Evolutionary conservation across 805 yeast genomes (phyloP), one percentile per base, ranked within the genome.

Genomic region (Nakazawaea pomicola): DNA sequence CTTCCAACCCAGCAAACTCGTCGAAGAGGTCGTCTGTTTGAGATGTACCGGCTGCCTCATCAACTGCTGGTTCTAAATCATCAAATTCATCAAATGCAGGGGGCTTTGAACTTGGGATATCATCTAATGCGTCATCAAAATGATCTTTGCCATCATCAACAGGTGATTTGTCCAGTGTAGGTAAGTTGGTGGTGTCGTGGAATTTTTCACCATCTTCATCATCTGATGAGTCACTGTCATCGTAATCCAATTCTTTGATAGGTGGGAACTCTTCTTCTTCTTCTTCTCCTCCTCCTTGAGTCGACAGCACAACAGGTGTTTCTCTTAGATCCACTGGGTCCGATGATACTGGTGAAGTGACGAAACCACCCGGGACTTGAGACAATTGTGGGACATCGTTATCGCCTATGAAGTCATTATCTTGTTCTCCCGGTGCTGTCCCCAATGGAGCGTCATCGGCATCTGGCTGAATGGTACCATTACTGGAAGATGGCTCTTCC

Each of bases 221-320:
- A 32, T 60, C 64, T 9, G 74, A 65, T 4, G 77, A 68, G 16
- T 69, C 73, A 44, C 74, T 70, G 46, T 76, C 83, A 33, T 69
- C 74, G 31, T 68, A 62, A 18, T 76, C 73, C 24, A 77, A 55
- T 48, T 80, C 81, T 47, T 67, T 60, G 33, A 80, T 74, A 21
- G 86, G 82, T 9, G 85, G 84, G 49, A 80, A 79, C 48, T 79
- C 85, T 11, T 67, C 16, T 24, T n/a, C 28, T n/a, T 24, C n/a
- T n/a, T n/a, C n/a, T n/a, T n/a, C n/a, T n/a, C n/a, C n/a, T n/a
- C n/a, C n/a, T n/a, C n/a, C n/a, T n/a, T n/a, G n/a, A n/a, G n/a
- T n/a, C n/a, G n/a, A n/a, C n/a, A n/a, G n/a, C n/a, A n/a, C n/a
- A n/a, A n/a, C n/a, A n/a, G 28, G n/a, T 24, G 28, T 11, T 24